Conservation (phyloP, 1,284 basidiomycete genomes). For the Naganishia sp. region DNA sequence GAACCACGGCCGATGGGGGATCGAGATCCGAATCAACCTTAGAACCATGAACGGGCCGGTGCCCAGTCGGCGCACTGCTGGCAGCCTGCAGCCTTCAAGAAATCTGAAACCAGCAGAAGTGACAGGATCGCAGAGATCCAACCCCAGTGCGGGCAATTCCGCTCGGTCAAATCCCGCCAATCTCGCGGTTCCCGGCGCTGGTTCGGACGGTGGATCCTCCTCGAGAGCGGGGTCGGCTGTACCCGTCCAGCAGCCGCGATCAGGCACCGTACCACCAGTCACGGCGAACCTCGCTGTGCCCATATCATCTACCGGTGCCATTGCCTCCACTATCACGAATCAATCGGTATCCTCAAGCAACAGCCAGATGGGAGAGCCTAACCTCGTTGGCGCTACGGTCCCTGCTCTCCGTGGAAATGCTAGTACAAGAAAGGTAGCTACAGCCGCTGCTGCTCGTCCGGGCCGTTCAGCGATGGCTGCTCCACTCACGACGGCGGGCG, state of each 20-base stretch:
- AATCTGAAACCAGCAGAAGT: background rate
- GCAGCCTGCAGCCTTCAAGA: background rate
- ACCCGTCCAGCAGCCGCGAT: background rate
- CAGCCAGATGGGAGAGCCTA: background rate
- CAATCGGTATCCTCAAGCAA: conserved; percentile 10
- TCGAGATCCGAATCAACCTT: conserved; percentile 19
- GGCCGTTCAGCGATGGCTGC: background rate
- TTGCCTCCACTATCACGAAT: background rate
- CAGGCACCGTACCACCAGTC: background rate
- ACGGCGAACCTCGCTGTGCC: background rate
- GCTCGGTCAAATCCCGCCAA: background rate
- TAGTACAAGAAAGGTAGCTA: background rate
- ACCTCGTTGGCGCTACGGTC: background rate
- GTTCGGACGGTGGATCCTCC: background rate
- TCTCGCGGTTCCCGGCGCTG: background rate
- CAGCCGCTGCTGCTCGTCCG: background rate
- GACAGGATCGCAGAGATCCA: background rate
- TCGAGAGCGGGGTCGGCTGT: background rate
- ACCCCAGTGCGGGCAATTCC: background rate
- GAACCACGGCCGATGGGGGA: conserved; percentile 7
- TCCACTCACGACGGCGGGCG: background rate
- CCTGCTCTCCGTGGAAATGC: background rate
- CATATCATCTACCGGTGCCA: background rate
- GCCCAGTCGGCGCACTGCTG: background rate
- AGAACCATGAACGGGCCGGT: conserved; percentile 9